Evolutionary conservation across 2,329 filamentous ascomycete genomes (phyloP).

Genomic region (Mycocentrospora acerina): DNA sequence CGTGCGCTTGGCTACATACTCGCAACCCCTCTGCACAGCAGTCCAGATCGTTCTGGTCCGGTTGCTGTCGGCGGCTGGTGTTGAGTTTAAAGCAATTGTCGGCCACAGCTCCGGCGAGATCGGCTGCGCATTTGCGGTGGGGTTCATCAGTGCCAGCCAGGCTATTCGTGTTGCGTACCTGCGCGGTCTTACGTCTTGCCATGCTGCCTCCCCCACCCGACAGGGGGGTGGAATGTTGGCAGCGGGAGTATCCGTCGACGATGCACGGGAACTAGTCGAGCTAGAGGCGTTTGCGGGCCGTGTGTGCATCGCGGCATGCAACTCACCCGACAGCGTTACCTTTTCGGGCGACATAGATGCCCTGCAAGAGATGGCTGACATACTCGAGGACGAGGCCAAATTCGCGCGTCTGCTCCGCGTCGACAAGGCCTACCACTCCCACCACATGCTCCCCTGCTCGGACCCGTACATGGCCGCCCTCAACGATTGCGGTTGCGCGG

Average conservation of each 20-base stretch:
- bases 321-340: slow-evolving; percentile 14
- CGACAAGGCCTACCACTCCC: slow-evolving; percentile 47
- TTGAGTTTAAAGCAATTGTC: slow-evolving; percentile 37
- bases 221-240: slow-evolving; percentile 7
- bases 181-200: slow-evolving; percentile 10
- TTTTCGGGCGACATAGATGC: slow-evolving; percentile 16
- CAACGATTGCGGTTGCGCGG: too few species aligned
- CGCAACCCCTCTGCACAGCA: slow-evolving; percentile 40
- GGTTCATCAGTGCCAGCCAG: slow-evolving; percentile 13
- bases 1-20: slow-evolving; percentile 14
- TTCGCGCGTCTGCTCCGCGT: slow-evolving; percentile 27
- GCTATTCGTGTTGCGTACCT: slow-evolving; percentile 25
- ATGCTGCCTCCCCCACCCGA: background rate
- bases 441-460: slow-evolving; percentile 7
- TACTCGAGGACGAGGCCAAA: slow-evolving; percentile 15
- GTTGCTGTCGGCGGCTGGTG: slow-evolving; percentile 26
- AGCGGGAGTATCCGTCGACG: slow-evolving; percentile 1
- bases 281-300: background rate
- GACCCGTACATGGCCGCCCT: background rate
- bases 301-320: slow-evolving; percentile 7
- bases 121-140: slow-evolving; percentile 41
- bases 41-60: slow-evolving; percentile 40
- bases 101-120: slow-evolving; percentile 49
- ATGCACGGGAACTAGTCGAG: background rate
- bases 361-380: slow-evolving; percentile 1